Conservation (phyloP, 129 eudicot genomes). For the Dittrichia graveolens region DNA sequence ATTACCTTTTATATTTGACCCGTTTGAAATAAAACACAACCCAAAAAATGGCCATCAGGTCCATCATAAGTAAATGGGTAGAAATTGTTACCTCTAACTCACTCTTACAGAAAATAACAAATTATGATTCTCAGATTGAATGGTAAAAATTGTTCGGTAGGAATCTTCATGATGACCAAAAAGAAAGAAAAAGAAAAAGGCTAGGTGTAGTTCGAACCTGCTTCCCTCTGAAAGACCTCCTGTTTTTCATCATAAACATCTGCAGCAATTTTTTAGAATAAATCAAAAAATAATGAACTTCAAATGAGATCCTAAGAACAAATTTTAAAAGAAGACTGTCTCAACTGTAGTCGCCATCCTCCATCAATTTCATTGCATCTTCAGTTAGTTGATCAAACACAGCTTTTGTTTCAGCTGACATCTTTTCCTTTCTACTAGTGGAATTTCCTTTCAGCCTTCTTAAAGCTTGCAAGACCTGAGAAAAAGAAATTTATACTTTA, state of each 20-base stretch:
- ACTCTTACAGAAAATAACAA: background rate
- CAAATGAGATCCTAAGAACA: background rate
- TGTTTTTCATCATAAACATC: slow-evolving; percentile 91
- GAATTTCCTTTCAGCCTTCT: slow-evolving; percentile 91
- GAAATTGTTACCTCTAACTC: background rate
- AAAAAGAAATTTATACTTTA: slow-evolving; percentile 18
- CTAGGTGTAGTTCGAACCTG: slow-evolving; percentile 54
- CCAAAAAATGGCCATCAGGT: no score
- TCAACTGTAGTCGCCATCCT: slow-evolving; percentile 91
- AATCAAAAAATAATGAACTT: slow-evolving; percentile 2
- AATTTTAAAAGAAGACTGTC: slow-evolving; percentile 29
- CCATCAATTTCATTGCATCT: slow-evolving; percentile 91
- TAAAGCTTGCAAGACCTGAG: slow-evolving; percentile 79
- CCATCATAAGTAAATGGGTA: background rate
- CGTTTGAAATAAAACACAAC: background rate
- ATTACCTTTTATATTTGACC: no score
- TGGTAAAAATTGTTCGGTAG: background rate
- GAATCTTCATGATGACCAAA: slow-evolving; percentile 12
- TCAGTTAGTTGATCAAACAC: slow-evolving; percentile 92
- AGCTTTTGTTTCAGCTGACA: slow-evolving; percentile 79
- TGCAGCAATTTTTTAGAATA: slow-evolving; percentile 32
- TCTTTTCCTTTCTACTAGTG: slow-evolving; percentile 72
- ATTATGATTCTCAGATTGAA: background rate
- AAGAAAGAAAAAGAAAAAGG: background rate
- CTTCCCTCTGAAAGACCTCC: slow-evolving; percentile 90